Conservation (phyloP, 2,329 filamentous ascomycete species). For the Cordyceps pruinosa region DNA sequence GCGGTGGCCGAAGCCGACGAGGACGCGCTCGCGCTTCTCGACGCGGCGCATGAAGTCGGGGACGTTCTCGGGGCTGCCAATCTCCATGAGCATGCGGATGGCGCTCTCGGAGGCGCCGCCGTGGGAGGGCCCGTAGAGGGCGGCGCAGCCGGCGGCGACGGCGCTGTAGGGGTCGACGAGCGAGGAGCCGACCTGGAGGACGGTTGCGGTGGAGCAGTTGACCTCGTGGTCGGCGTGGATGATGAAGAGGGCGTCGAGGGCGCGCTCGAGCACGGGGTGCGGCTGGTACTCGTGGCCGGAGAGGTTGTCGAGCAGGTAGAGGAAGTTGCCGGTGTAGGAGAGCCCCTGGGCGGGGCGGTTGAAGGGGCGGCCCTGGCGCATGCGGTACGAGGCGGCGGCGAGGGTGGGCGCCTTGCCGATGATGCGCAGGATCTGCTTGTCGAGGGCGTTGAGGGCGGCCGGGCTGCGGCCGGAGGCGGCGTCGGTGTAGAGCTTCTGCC, state of each 20-base stretch:
- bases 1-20: constrained; percentile 50
- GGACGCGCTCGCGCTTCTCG: constrained; percentile 42
- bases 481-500: constrained; percentile 43
- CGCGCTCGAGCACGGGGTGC: constrained; percentile 41
- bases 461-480: constrained; percentile 33
- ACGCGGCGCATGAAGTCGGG: constrained; percentile 43
- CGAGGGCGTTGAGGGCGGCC: constrained; percentile 36
- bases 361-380: constrained; percentile 45
- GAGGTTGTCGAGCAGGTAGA: constrained; percentile 47
- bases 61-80: constrained; percentile 44
- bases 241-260: constrained; percentile 47
- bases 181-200: constrained; percentile 49
- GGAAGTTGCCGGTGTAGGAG: constrained; percentile 48
- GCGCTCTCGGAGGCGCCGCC: constrained; percentile 53
- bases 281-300: constrained; percentile 40
- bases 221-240: constrained; percentile 54
- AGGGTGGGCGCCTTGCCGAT: constrained; percentile 45
- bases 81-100: constrained; percentile 46
- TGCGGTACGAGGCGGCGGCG: constrained; percentile 44
- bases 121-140: constrained; percentile 50
- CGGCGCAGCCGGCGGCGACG: constrained; percentile 45
- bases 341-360: constrained; percentile 40
- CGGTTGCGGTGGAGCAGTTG: constrained; percentile 49
- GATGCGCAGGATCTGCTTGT: constrained; percentile 46
- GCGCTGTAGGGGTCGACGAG: constrained; percentile 50